These are phyloP conservation scores for Henckelia pumila DNA, from an alignment of 257 asterid genomes.

Conservation along the genomic window DNA sequence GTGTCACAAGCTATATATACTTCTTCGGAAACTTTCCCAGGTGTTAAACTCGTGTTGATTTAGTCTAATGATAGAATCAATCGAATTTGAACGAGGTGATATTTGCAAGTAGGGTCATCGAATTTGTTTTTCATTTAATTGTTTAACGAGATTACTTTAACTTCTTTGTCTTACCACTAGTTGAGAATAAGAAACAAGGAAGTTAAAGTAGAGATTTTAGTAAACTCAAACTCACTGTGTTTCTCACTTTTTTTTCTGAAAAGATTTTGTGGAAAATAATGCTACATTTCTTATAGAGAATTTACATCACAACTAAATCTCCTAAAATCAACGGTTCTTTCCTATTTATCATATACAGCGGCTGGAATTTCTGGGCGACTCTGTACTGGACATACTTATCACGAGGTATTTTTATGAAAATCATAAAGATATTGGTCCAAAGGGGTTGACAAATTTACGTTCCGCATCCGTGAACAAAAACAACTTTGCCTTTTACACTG, in stretches of 20 bases:
- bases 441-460: slow-evolving; percentile 88
- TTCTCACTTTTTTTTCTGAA: too few species aligned
- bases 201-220: not conserved
- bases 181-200: not conserved
- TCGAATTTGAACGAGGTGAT: not conserved
- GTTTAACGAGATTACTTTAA: too few species aligned
- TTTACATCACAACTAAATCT: not conserved
- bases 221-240: not conserved
- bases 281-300: not conserved
- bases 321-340: not conserved
- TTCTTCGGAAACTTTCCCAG: not conserved
- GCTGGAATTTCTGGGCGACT: slow-evolving; percentile 96
- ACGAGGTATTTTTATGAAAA: slow-evolving; percentile 69
- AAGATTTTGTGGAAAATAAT: too few species aligned
- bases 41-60: not conserved
- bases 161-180: too few species aligned
- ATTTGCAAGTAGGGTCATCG: not conserved
- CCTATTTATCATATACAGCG: slow-evolving; percentile 52
- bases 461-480: slow-evolving; percentile 88
- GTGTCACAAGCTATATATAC: not conserved
- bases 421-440: slow-evolving; percentile 76
- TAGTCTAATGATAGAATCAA: not conserved
- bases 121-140: not conserved
- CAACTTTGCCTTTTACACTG: slow-evolving; percentile 80
- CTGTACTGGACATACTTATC: slow-evolving; percentile 82